Conservation (phyloP, 176 grass and related monocot species). For the Oryza brachyantha region DNA sequence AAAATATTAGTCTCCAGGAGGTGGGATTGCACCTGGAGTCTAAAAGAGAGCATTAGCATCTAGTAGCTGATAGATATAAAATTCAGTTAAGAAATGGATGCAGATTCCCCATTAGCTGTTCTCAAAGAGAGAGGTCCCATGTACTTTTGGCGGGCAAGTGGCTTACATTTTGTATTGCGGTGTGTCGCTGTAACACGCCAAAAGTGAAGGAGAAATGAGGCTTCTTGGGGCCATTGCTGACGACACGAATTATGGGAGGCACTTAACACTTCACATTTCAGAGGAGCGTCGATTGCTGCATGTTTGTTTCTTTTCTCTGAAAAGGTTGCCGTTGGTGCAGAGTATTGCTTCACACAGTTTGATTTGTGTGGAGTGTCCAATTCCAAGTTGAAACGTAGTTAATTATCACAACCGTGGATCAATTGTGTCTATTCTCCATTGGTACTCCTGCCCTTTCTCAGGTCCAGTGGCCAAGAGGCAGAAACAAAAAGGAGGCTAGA, state of each 20-base stretch:
- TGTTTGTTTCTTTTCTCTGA: neutral
- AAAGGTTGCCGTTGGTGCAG: neutral
- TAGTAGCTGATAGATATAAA: neutral
- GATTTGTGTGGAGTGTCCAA: neutral
- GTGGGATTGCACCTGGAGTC: neutral
- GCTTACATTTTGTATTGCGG: constrained; percentile 22
- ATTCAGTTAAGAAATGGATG: neutral
- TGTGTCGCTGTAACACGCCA: constrained; percentile 20
- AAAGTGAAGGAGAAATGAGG: neutral
- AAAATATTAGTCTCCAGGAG: too few species aligned
- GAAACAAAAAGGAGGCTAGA: neutral
- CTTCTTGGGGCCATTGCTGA: neutral
- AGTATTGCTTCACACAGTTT: neutral
- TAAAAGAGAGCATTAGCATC: neutral
- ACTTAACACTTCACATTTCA: neutral
- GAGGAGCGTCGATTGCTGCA: neutral
- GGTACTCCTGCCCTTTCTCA: neutral
- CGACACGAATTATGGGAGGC: constrained; percentile 28
- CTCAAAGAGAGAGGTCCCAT: neutral
- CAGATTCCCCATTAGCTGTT: neutral
- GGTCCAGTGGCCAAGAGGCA: constrained; percentile 26
- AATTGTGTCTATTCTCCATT: neutral
- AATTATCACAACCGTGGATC: neutral
- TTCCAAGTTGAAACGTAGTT: neutral
- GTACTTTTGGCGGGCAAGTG: constrained; percentile 20